These are phyloP conservation scores for Lachancea quebecensis DNA, from an alignment of 805 yeast genomes.

Conservation along the genomic window DNA sequence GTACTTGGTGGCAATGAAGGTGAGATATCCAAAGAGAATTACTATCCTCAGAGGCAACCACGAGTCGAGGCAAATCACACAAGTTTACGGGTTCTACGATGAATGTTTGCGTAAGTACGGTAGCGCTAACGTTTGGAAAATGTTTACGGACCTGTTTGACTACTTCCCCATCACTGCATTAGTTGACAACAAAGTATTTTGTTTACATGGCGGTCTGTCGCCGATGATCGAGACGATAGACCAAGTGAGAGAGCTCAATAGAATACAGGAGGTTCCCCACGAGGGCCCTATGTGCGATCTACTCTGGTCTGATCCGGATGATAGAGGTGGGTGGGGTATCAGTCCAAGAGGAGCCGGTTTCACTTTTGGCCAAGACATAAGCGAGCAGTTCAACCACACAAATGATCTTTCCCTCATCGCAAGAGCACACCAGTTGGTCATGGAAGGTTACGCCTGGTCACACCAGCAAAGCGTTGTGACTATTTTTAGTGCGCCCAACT, in stretches of 20 bases:
- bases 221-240: slow-evolving; percentile 93
- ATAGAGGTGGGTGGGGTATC: slow-evolving; percentile 96
- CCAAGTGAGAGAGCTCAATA: slow-evolving; percentile 82
- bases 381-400: slow-evolving; percentile 88
- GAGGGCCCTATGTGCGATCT: slow-evolving; percentile 98
- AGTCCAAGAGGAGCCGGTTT: slow-evolving; percentile 98
- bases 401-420: slow-evolving; percentile 81
- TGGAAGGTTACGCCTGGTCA: slow-evolving; percentile 95
- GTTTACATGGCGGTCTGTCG: slow-evolving; percentile 90
- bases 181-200: slow-evolving; percentile 83
- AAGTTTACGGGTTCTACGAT: slow-evolving; percentile 92
- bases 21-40: slow-evolving; percentile 83
- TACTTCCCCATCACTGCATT: slow-evolving; percentile 90
- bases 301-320: slow-evolving; percentile 96
- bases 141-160: slow-evolving; percentile 85
- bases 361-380: slow-evolving; percentile 93
- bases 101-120: slow-evolving; percentile 93
- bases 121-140: slow-evolving; percentile 87
- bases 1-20: slow-evolving; percentile 83
- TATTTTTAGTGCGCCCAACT: slow-evolving; percentile 91
- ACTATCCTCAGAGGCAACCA: slow-evolving; percentile 92
- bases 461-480: slow-evolving; percentile 93
- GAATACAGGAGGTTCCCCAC: slow-evolving; percentile 95
- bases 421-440: slow-evolving; percentile 94
- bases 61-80: slow-evolving; percentile 92